Conservation (phyloP, 2,329 filamentous ascomycete species). For the Thermoascus crustaceus region DNA sequence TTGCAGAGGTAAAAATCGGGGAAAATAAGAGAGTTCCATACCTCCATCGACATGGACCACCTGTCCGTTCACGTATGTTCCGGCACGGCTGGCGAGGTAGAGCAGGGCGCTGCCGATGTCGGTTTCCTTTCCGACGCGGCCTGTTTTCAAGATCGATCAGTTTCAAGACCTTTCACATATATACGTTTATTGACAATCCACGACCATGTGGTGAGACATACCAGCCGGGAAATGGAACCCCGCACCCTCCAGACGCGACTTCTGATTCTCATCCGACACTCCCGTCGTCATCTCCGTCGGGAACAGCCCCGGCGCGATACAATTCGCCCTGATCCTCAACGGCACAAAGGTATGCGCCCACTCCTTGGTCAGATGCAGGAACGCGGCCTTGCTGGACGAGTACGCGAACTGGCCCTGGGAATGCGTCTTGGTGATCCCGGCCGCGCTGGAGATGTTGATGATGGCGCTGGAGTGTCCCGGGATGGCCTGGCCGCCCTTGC, state of each 20-base stretch:
- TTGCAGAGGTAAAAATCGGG: too few relatives aligned
- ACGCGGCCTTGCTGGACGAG: slow-evolving; percentile 40
- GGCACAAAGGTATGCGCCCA: slow-evolving; percentile 47
- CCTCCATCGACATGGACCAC: slow-evolving; percentile 28
- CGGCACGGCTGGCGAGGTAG: slow-evolving; percentile 37
- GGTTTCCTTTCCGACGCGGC: slow-evolving; percentile 46
- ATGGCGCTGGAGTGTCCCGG: slow-evolving; percentile 44
- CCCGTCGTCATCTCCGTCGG: slow-evolving; percentile 51
- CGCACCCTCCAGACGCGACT: slow-evolving; percentile 46
- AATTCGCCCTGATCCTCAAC: slow-evolving; percentile 50
- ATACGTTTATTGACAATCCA: too few relatives aligned
- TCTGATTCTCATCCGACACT: slow-evolving; percentile 45
- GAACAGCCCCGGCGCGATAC: slow-evolving; percentile 51
- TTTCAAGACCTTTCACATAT: too few relatives aligned
- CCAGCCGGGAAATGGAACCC: slow-evolving; percentile 41
- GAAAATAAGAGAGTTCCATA: slow-evolving; percentile 3
- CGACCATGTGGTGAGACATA: too few relatives aligned
- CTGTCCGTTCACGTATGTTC: slow-evolving; percentile 44
- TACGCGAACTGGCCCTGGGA: slow-evolving; percentile 47
- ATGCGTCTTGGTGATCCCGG: slow-evolving; percentile 44
- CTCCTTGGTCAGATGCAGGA: slow-evolving; percentile 49
- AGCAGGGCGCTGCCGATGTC: slow-evolving; percentile 53
- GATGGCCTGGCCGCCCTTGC: slow-evolving; percentile 39
- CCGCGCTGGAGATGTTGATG: slow-evolving; percentile 48
- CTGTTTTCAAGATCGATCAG: too few relatives aligned